phyloP scores from a whole-genome alignment of 495 filamentous ascomycete species.

The Penicillium nucicola region DNA sequence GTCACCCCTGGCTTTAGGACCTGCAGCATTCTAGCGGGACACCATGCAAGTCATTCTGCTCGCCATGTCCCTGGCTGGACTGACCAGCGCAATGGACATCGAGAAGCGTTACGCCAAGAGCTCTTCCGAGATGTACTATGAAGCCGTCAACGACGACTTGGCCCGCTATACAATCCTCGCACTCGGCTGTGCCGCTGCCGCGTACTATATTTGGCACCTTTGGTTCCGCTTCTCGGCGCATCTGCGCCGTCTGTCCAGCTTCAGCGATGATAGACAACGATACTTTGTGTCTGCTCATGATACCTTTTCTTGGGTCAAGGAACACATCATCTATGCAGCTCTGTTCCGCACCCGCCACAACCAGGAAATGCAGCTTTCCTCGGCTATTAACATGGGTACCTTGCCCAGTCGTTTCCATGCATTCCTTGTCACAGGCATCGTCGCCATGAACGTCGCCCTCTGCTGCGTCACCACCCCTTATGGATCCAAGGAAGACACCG shows the following conservation, averaged over 20 bases:
- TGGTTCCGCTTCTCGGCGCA: conserved; percentile 52
- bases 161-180: conserved; percentile 41
- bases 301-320: conserved; percentile 66
- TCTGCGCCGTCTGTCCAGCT: conserved; percentile 69
- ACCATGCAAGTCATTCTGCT: conserved; percentile 13
- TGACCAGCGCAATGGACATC: conserved; percentile 25
- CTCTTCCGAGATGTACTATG: conserved; percentile 22
- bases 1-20: not conserved
- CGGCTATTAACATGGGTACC: conserved; percentile 77
- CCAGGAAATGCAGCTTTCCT: conserved; percentile 75
- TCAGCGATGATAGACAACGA: conserved; percentile 66
- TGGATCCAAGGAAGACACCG: conserved; percentile 27
- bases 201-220: conserved; percentile 52
- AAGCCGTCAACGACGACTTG: conserved; percentile 36
- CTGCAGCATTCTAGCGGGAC: not conserved
- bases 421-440: conserved; percentile 65
- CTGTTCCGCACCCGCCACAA: conserved; percentile 81
- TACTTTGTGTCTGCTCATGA: conserved; percentile 52
- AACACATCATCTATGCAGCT: conserved; percentile 79
- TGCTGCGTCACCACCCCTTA: conserved; percentile 72
- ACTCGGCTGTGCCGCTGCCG: conserved; percentile 49
- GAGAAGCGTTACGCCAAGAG: conserved; percentile 23
- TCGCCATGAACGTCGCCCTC: conserved; percentile 74
- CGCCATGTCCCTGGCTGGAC: conserved; percentile 28
- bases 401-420: conserved; percentile 82